phyloP scores from a whole-genome alignment of 768 basidiomycete genomes.

The Kwoniella dejecticola region DNA sequence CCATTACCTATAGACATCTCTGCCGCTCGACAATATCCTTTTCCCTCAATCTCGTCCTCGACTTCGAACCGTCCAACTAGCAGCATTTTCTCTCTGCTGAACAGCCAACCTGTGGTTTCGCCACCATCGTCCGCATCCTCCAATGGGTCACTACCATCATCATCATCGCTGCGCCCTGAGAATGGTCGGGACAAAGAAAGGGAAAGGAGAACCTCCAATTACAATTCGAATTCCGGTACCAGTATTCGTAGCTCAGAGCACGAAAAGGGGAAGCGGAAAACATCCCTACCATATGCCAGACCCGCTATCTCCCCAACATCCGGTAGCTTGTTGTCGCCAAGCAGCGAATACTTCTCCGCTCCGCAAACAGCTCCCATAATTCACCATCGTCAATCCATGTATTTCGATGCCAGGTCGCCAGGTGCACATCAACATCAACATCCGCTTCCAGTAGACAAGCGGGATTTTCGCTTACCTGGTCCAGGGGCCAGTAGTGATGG shows the following conservation, averaged over 20 bases:
- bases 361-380: constrained; percentile 18
- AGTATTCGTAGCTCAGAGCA: neutral
- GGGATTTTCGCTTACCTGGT: neutral
- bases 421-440: no score
- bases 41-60: constrained; percentile 17
- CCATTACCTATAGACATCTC: neutral
- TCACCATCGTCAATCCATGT: constrained; percentile 10
- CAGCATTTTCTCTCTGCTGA: constrained; percentile 31
- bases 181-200: neutral
- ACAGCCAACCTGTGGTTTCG: constrained; percentile 14
- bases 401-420: constrained; percentile 12
- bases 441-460: neutral
- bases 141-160: neutral
- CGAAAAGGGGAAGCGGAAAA: neutral
- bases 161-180: neutral
- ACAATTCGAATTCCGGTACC: neutral
- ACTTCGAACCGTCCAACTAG: constrained; percentile 5
- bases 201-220: neutral
- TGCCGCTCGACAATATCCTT: neutral
- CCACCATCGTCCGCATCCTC: constrained; percentile 27
- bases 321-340: neutral
- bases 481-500: neutral
- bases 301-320: neutral
- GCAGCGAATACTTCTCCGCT: neutral
- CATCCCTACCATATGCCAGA: neutral